These are phyloP conservation scores for Purpureocillium lavendulum DNA, from an alignment of 2,329 filamentous ascomycete genomes.

Conservation along the genomic window DNA sequence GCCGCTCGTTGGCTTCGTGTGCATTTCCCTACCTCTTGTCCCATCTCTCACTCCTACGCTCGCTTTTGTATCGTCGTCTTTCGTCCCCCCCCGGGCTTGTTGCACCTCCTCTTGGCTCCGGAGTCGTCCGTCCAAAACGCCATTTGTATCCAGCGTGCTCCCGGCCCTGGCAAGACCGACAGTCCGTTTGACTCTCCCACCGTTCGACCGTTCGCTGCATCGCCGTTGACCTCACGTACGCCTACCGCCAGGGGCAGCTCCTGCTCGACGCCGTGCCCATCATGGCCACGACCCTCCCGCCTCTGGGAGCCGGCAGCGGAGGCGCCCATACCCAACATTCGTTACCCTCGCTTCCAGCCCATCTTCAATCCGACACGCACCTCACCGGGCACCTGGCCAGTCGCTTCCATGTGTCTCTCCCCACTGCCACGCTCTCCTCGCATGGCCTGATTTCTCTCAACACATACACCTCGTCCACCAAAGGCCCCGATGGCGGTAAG, in stretches of 20 bases:
- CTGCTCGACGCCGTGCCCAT: constrained; percentile 21
- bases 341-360: constrained; percentile 77
- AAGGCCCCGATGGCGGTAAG: constrained; percentile 82
- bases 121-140: no score
- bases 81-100: no score
- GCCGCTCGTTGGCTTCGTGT: background rate
- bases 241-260: no score
- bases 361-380: constrained; percentile 70
- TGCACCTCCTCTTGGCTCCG: no score
- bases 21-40: background rate
- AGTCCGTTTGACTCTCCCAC: no score
- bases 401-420: constrained; percentile 85
- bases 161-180: no score
- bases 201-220: no score
- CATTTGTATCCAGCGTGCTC: no score
- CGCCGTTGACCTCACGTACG: no score
- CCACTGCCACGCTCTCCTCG: constrained; percentile 81
- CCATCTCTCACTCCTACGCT: background rate
- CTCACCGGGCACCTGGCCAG: constrained; percentile 75
- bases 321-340: constrained; percentile 75
- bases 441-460: constrained; percentile 89
- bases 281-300: constrained; percentile 54
- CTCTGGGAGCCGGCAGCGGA: constrained; percentile 38
- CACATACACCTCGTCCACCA: constrained; percentile 84
- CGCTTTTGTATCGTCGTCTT: constrained; percentile 2